Evolutionary conservation across 2,329 filamentous ascomycete genomes (phyloP), one percentile per base, ranked within the genome.

Genomic region (Cercospora zeina): DNA sequence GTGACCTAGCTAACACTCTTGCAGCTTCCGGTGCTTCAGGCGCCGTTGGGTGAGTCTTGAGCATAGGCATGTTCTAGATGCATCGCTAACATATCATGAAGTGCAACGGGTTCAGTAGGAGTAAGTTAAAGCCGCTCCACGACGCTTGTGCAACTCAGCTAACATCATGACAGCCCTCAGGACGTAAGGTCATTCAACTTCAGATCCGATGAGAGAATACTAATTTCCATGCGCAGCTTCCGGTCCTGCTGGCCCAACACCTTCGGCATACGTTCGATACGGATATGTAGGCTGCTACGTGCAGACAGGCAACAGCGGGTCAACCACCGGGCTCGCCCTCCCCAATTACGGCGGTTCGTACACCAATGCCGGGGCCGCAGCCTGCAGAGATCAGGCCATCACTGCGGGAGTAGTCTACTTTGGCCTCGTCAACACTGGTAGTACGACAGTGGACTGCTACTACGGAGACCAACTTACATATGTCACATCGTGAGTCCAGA

Each of bases 241-340:
- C 33, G 55, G 55, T 37, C 64, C 64, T 45, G 54, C 61, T 27
- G 61, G 58, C 2, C 53, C 64, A 34, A 62, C 39, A 13, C 61
- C 61, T 27, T 58, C 61, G 16, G 37, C 62, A 10, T 57, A 59
- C 14, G 59, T 59, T 7, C 54, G 63, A 11, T 73, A 66, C 60
- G 66, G 63, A 36, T 73, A 72, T 37, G 56, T 71, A 13, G 70
- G 72, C 54, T 74, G 71, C 62, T 74, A 70, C 27, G 66, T 71
- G 0, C 71, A 73, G 27, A 70, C 67, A 3, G 70, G 69, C 4
- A 62, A 59, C 10, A 56, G 58, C 36, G 62, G 62, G 6, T 54
- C 57, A 1, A 67, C 64, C 9, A 66, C 66, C 14, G 72, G 71
- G 9, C 61, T 68, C 8, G 72, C 70, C 1, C 62, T 72, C 11